Evolutionary conservation across 2,329 filamentous ascomycete species (phyloP), one percentile per base, ranked within the genome.

Genomic region (Cercospora canescens): DNA sequence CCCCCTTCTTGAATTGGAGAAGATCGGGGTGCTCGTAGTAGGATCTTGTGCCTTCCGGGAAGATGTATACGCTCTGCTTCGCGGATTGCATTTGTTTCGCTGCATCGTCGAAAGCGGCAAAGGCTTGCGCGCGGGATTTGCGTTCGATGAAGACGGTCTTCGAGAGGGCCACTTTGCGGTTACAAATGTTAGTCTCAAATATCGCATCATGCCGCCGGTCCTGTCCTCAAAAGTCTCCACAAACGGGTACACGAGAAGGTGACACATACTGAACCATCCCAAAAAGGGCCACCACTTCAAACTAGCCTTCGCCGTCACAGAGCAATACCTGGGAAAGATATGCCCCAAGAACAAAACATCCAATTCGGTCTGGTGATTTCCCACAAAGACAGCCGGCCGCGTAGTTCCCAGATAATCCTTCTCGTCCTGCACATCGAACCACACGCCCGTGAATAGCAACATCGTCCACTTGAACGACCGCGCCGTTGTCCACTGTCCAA

Each of bases 1-100:
- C 95, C 66, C 95, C 95, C 84, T 99, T 99, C 83, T 99, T 99
- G 85, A 98, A 99, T n/a, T 93, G 92, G 62, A 98, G 83, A 74
- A 99, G 81, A 66, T 86, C 87, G 1, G 95, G 91, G 62, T 94
- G 89, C 73, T 90, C 88, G 64, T 91, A 86, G 81, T 98, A 97
- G 78, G 92, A 96, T 71, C 95, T 87, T 1, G 95, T 99, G 59
- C 95, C 95, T 82, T 99, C 95, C 66, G 91, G 91, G 79, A 94
- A 94, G 81, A 94, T 93, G 82, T 89, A 94, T 73, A 94, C 91
- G 79, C 86, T 91, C 83, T 85, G 83, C 63, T 78, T 76, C 74
- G 90, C 85, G 60, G 81, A 81, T 73, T 85, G 87, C 82, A 99
- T 99, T 78, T 94, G 90, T 54, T 86, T 80, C 56, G 92, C 92